Conservation (phyloP, 306 rosid genomes). For the Boehmeria nivea region DNA sequence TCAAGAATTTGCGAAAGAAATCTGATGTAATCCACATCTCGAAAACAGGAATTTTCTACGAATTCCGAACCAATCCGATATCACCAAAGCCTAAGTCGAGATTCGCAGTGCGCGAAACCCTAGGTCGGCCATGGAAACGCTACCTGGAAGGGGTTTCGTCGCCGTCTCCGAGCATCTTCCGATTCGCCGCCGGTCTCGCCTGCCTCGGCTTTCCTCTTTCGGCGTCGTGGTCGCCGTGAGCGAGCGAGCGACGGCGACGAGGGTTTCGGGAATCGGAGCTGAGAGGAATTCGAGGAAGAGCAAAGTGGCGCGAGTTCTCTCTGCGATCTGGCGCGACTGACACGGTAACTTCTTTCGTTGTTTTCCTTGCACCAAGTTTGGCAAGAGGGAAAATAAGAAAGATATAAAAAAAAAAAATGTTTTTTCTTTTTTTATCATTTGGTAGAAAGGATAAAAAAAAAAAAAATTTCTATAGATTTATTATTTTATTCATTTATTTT, state of each 20-base stretch:
- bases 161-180: conserved; percentile 55
- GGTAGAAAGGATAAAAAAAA: too few relatives aligned
- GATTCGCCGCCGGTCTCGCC: not conserved
- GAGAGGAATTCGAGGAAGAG: conserved; percentile 1
- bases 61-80: not conserved
- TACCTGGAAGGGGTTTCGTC: conserved; percentile 81
- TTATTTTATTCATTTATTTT: too few relatives aligned
- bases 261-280: not conserved
- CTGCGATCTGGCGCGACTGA: conserved; percentile 16
- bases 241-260: not conserved
- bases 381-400: not conserved
- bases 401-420: not conserved
- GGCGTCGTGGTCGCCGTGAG: not conserved
- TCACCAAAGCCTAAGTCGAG: not conserved
- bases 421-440: too few relatives aligned
- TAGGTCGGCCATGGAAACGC: not conserved
- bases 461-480: too few relatives aligned
- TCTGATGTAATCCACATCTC: too few relatives aligned
- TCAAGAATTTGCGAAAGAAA: too few relatives aligned
- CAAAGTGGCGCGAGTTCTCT: conserved; percentile 12
- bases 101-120: conserved; percentile 1
- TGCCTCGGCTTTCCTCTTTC: conserved; percentile 1
- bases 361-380: not conserved
- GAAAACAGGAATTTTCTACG: too few relatives aligned
- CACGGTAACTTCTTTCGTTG: not conserved